Conservation (phyloP, 768 basidiomycete genomes). For the Clavaria fumosa region DNA sequence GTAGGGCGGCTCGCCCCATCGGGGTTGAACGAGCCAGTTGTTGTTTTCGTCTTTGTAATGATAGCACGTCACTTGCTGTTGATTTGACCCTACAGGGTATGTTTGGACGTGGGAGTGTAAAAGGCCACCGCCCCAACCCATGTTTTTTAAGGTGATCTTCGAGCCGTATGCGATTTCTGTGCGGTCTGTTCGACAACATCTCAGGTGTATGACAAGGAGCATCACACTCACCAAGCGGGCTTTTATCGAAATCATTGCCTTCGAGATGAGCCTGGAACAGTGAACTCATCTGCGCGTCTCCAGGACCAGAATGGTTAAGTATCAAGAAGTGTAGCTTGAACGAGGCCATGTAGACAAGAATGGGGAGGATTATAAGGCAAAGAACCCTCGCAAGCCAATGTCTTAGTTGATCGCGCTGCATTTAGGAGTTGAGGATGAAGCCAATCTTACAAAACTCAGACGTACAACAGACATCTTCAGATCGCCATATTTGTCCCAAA, state of each 20-base stretch:
- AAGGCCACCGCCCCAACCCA: slow-evolving; percentile 94
- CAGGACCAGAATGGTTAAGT: slow-evolving; percentile 86
- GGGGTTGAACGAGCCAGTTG: slow-evolving; percentile 68
- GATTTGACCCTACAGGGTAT: slow-evolving; percentile 78
- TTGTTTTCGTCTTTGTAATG: slow-evolving; percentile 99
- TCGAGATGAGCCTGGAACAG: slow-evolving; percentile 93
- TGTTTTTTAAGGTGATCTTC: slow-evolving; percentile 85
- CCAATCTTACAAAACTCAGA: no score
- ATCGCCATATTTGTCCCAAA: slow-evolving; percentile 98
- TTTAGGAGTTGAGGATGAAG: no score
- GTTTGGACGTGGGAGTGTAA: slow-evolving; percentile 96
- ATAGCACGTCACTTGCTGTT: slow-evolving; percentile 98
- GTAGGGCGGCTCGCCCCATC: slow-evolving; percentile 60
- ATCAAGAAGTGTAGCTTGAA: slow-evolving; percentile 97
- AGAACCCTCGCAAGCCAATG: slow-evolving; percentile 83
- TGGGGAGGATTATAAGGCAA: slow-evolving; percentile 80
- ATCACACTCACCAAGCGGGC: slow-evolving; percentile 54
- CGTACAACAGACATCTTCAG: slow-evolving; percentile 78
- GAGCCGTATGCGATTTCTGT: slow-evolving; percentile 86
- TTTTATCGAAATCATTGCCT: slow-evolving; percentile 86
- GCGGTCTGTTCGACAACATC: no score
- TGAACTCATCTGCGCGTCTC: slow-evolving; percentile 97
- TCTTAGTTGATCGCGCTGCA: slow-evolving; percentile 66
- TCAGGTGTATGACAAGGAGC: slow-evolving; percentile 1
- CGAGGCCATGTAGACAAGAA: slow-evolving; percentile 81